Evolutionary conservation across 1,139 yeast genomes (phyloP), one percentile per base, ranked within the genome.

Genomic region (Lodderomyces theae): DNA sequence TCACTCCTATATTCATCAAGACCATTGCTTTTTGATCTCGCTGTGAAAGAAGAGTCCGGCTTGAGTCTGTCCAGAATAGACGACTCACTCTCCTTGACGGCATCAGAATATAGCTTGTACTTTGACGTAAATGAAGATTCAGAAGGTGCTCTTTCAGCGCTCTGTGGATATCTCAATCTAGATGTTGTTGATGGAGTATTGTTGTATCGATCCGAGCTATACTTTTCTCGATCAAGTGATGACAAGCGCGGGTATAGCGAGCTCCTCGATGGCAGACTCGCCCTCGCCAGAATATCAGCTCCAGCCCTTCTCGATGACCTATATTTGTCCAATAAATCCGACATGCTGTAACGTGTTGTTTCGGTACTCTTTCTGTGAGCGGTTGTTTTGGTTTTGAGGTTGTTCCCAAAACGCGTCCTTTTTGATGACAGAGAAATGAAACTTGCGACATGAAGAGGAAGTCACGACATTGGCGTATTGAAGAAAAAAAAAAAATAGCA

Each of bases 281-380:
- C 12, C 2, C 26, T n/a, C n/a, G n/a, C n/a, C n/a, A n/a, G n/a
- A n/a, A n/a, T n/a, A n/a, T n/a, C n/a, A n/a, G n/a, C n/a, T n/a
- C n/a, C n/a, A 19, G 24, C 13, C 16, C 35, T 26, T 23, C 42
- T 30, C 24, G 43, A 29, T 15, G 37, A 37, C 28, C 40, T 34
- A 17, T 40, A 44, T 16, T 41, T 35, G 18, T 43, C 39, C 23
- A 44, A 42, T 23, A 43, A 37, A 17, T 41, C 46, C 11, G 48
- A 42, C 48, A 42, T 42, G 8, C 12, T 39, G n/a, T n/a, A n/a
- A n/a, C n/a, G n/a, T n/a, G n/a, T n/a, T n/a, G n/a, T n/a, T n/a
- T n/a, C n/a, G n/a, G n/a, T n/a, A n/a, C n/a, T n/a, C n/a, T n/a
- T n/a, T n/a, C n/a, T n/a, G n/a, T n/a, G n/a, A n/a, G n/a, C n/a